Percentiles rank a stretch among this genome's conserved stretches.
These are phyloP conservation scores for Clausena lansium DNA, from an alignment of 345 rosid species.

Conservation along the genomic window DNA sequence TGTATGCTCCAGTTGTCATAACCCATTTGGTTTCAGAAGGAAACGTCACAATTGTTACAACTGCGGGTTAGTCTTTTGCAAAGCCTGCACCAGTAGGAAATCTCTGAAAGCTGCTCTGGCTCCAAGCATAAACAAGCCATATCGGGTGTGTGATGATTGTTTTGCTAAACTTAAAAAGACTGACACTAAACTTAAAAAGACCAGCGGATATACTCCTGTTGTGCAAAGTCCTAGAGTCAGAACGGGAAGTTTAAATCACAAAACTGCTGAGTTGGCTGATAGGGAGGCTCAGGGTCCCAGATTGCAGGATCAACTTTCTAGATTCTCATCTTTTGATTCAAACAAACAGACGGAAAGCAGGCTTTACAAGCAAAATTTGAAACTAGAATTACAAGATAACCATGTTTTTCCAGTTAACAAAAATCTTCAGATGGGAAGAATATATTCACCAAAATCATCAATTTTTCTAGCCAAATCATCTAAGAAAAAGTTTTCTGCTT, in stretches of 20 bases:
- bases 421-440: conserved; percentile 33
- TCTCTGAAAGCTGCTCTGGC: conserved; percentile 84
- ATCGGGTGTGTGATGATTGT: conserved; percentile 88
- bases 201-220: conserved; percentile 36
- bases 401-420: conserved; percentile 40
- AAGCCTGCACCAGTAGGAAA: conserved; percentile 73
- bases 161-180: conserved; percentile 57
- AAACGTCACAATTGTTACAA: conserved; percentile 96
- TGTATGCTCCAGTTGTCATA: conserved; percentile 75
- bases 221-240: conserved; percentile 35
- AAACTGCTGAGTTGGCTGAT: conserved; percentile 33
- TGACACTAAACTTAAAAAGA: too few relatives aligned
- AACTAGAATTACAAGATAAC: conserved; percentile 30
- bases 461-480: conserved; percentile 29
- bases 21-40: conserved; percentile 79
- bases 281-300: conserved; percentile 39
- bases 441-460: conserved; percentile 34
- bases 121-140: conserved; percentile 74
- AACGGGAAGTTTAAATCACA: conserved; percentile 35
- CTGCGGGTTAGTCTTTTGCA: conserved; percentile 88
- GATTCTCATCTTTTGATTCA: conserved; percentile 51
- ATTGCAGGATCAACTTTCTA: conserved; percentile 35
- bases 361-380: conserved; percentile 31
- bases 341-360: conserved; percentile 38
- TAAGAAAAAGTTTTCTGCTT: conserved; percentile 35